Evolutionary conservation across 2,329 filamentous ascomycete species (phyloP).

Genomic region (Drechslerella stenobrocha): DNA sequence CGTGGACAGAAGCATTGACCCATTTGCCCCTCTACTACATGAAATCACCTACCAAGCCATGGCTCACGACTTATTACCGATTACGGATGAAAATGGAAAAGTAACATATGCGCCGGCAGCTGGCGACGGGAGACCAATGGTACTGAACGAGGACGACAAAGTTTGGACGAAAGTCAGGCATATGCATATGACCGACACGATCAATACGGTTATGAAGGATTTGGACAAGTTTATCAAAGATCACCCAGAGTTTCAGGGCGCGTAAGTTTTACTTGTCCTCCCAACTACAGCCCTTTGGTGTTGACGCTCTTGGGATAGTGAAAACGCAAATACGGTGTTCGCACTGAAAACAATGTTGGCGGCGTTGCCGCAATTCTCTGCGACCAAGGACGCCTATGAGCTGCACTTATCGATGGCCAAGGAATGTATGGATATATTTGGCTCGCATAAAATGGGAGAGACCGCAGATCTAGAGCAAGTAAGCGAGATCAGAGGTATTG

Average conservation of each 20-base stretch:
- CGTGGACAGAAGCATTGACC: constrained; percentile 89
- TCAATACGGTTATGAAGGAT: constrained; percentile 87
- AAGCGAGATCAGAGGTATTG: constrained; percentile 40
- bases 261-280: too few relatives aligned
- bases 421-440: constrained; percentile 93
- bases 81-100: constrained; percentile 79
- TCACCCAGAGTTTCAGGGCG: constrained; percentile 87
- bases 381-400: constrained; percentile 93
- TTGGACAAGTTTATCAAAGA: constrained; percentile 89
- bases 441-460: constrained; percentile 80
- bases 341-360: constrained; percentile 97
- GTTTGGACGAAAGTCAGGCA: constrained; percentile 96
- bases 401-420: constrained; percentile 95
- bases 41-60: constrained; percentile 99
- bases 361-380: constrained; percentile 88
- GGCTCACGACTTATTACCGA: constrained; percentile 88
- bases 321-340: constrained; percentile 75
- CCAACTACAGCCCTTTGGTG: constrained; percentile 31
- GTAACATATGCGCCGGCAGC: constrained; percentile 77
- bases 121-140: constrained; percentile 78
- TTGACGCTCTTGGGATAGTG: constrained; percentile 57
- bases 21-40: constrained; percentile 83
- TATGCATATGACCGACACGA: constrained; percentile 95
- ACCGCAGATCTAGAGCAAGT: constrained; percentile 84
- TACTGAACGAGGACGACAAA: constrained; percentile 84